These are phyloP conservation scores for Fusarium temperatum DNA, from an alignment of 2,329 filamentous ascomycete genomes.

Conservation along the genomic window DNA sequence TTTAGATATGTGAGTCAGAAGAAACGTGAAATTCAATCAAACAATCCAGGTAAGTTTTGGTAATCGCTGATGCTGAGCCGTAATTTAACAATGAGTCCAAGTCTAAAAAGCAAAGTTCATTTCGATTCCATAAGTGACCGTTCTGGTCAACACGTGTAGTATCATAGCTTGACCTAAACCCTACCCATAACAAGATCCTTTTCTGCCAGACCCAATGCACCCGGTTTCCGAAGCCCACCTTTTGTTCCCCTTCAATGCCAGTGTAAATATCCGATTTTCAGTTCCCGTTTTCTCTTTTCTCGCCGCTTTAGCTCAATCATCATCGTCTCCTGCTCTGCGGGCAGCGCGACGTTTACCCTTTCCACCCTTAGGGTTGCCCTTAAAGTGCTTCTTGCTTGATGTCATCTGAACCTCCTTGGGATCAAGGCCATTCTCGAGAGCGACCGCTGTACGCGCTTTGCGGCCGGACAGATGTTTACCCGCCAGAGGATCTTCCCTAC, in stretches of 20 bases:
- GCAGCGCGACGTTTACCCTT: slow-evolving; percentile 58
- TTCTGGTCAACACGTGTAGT: slow-evolving; percentile 25
- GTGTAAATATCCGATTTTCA: slow-evolving; percentile 52
- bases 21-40: background rate
- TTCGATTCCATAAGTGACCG: slow-evolving; percentile 29
- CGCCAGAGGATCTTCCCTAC: slow-evolving; percentile 52
- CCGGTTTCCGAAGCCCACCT: slow-evolving; percentile 59
- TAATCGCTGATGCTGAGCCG: background rate
- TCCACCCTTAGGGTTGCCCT: slow-evolving; percentile 72
- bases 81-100: background rate
- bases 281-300: slow-evolving; percentile 54
- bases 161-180: slow-evolving; percentile 29
- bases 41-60: background rate
- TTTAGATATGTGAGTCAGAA: slow-evolving; percentile 8
- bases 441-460: slow-evolving; percentile 82
- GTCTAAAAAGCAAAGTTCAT: slow-evolving; percentile 30
- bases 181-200: slow-evolving; percentile 27
- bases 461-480: slow-evolving; percentile 79
- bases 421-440: slow-evolving; percentile 85
- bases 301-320: slow-evolving; percentile 46
- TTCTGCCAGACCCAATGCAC: slow-evolving; percentile 31
- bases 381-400: slow-evolving; percentile 91
- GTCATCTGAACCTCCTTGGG: slow-evolving; percentile 75
- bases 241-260: slow-evolving; percentile 49
- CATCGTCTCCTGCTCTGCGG: slow-evolving; percentile 29